Conservation (phyloP, 306 rosid genomes). For the Medicago lupulina region DNA sequence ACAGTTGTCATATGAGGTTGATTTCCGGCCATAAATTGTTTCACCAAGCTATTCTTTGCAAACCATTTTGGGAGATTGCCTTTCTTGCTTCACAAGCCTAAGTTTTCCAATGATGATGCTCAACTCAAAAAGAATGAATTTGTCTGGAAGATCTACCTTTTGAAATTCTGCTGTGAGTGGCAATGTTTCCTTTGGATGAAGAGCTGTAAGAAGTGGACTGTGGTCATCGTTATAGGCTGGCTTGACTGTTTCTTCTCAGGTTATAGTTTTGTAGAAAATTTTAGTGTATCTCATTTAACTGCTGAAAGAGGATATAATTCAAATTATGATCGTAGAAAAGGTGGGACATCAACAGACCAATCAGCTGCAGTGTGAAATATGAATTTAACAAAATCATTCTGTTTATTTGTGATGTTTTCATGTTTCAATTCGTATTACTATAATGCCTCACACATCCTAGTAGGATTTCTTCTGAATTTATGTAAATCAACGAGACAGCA, state of each 20-base stretch:
- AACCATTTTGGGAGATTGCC: conserved; percentile 16
- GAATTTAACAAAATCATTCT: background rate
- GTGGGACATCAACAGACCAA: background rate
- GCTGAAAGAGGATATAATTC: background rate
- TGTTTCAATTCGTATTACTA: background rate
- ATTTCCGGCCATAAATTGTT: background rate
- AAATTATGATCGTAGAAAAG: conserved; percentile 4
- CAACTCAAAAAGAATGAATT: background rate
- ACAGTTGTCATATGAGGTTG: background rate
- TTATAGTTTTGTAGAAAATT: too few relatives aligned
- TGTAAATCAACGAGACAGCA: background rate
- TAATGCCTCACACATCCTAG: too few relatives aligned
- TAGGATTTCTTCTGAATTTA: too few relatives aligned
- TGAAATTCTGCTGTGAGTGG: conserved; percentile 17
- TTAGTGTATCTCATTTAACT: background rate
- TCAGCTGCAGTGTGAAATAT: background rate
- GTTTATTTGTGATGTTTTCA: background rate
- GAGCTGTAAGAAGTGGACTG: background rate
- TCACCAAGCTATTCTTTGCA: background rate
- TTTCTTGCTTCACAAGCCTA: conserved; percentile 11
- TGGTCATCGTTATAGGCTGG: background rate
- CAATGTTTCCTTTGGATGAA: too few relatives aligned
- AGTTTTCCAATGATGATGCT: conserved; percentile 17
- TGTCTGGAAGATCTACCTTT: background rate
- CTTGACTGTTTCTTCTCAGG: background rate